These are phyloP conservation scores for Acanthamoeba healyi DNA, from an alignment of 208 protist genomes.

Conservation along the genomic window DNA sequence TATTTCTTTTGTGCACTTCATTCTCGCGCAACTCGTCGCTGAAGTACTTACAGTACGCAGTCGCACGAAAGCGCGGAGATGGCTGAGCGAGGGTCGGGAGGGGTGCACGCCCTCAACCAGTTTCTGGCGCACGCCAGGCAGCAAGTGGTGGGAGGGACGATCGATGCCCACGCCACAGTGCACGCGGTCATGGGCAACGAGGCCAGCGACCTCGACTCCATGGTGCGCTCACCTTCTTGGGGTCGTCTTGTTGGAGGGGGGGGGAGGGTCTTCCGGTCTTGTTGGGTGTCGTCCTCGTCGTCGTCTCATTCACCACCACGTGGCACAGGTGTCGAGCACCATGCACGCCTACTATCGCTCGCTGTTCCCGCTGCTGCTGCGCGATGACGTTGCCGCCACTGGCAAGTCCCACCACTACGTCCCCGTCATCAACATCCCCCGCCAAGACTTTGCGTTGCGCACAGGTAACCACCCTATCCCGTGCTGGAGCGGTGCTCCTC, in stretches of 20 bases:
- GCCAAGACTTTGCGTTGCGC: slow-evolving; percentile 36
- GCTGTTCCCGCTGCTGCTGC: background rate
- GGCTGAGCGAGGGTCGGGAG: too few species aligned
- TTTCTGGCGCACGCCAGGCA: background rate
- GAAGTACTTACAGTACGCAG: too few species aligned
- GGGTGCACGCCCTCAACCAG: background rate
- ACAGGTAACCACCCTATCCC: background rate
- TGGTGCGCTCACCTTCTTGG: background rate
- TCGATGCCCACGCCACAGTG: background rate
- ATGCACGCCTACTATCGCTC: slow-evolving; percentile 40
- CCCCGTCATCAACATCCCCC: slow-evolving; percentile 49
- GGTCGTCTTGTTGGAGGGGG: background rate
- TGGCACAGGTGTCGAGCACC: slow-evolving; percentile 7
- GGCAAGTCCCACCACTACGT: background rate
- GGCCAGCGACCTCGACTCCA: slow-evolving; percentile 52
- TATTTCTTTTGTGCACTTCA: too few species aligned
- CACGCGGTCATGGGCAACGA: slow-evolving; percentile 56
- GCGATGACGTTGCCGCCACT: background rate
- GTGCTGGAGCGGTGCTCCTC: background rate
- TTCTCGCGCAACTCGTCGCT: too few species aligned
- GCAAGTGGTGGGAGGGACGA: background rate
- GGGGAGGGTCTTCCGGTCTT: background rate
- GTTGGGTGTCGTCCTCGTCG: background rate
- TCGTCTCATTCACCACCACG: background rate
- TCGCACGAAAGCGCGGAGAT: too few species aligned